Percentiles rank a stretch among this genome's conserved stretches.
Evolutionary conservation across 768 basidiomycete species (phyloP).

Genomic region (Trametopsis cervina): DNA sequence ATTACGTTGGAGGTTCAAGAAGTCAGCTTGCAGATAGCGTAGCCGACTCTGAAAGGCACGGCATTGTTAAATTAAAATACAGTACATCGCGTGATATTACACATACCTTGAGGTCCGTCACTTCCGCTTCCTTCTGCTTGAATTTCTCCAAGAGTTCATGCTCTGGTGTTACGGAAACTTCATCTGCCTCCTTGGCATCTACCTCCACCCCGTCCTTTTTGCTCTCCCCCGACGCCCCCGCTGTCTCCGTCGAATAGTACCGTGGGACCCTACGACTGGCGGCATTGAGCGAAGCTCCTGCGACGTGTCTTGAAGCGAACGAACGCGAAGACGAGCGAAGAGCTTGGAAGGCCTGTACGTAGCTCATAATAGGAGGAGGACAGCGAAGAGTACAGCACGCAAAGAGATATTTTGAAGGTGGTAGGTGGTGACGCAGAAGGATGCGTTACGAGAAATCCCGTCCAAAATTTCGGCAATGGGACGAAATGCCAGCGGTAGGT

Average conservation of each 20-base stretch:
- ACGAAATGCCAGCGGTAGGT: constrained; percentile 7
- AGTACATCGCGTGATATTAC: constrained; percentile 1
- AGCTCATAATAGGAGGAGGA: constrained; percentile 37
- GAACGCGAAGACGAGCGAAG: constrained; percentile 56
- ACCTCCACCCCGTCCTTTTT: constrained; percentile 23
- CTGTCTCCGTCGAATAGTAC: constrained; percentile 53
- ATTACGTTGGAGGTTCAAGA: constrained; percentile 90
- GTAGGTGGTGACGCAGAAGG: constrained; percentile 14
- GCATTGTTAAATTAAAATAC: background rate
- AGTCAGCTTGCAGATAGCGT: constrained; percentile 91
- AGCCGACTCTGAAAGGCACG: constrained; percentile 72
- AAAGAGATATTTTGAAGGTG: constrained; percentile 2
- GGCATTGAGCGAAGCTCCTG: constrained; percentile 29
- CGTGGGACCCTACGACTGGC: constrained; percentile 18
- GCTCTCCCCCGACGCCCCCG: constrained; percentile 20
- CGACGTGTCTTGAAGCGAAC: constrained; percentile 42
- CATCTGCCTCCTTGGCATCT: constrained; percentile 22
- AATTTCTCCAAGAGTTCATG: constrained; percentile 44
- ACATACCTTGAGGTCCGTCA: constrained; percentile 79
- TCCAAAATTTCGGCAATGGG: constrained; percentile 12
- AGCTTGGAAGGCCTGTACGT: constrained; percentile 41
- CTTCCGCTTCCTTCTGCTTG: constrained; percentile 74
- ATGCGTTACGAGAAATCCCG: constrained; percentile 15
- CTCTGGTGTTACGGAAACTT: constrained; percentile 19
- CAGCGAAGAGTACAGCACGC: constrained; percentile 6